Conservation (phyloP, 1,284 basidiomycete species). For the Wolfiporia cocos region DNA sequence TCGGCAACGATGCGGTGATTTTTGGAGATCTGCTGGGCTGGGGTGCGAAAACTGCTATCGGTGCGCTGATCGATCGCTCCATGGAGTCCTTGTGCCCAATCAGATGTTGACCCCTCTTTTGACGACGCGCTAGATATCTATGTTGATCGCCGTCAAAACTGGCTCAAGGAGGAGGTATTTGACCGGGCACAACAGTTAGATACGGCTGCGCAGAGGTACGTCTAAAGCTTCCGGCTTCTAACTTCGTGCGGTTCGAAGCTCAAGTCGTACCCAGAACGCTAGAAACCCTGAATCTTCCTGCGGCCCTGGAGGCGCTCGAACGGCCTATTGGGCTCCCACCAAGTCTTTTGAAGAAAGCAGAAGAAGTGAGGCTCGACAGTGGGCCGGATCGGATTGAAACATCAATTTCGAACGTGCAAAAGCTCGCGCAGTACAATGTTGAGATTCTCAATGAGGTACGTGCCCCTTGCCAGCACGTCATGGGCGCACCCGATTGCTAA, state of each 20-base stretch:
- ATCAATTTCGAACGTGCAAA: conserved; percentile 70
- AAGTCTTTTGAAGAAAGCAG: conserved; percentile 80
- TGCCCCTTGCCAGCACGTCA: not conserved
- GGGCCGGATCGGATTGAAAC: conserved; percentile 70
- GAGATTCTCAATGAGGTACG: conserved; percentile 71
- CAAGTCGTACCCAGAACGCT: conserved; percentile 66
- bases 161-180: conserved; percentile 66
- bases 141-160: conserved; percentile 73
- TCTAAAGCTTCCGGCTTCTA: conserved; percentile 9
- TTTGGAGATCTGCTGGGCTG: conserved; percentile 81
- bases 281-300: conserved; percentile 75
- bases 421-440: conserved; percentile 58
- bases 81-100: too few relatives aligned
- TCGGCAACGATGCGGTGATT: conserved; percentile 48
- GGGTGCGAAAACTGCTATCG: conserved; percentile 87
- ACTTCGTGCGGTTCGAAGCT: not conserved
- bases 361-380: conserved; percentile 77
- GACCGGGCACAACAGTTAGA: conserved; percentile 65
- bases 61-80: conserved; percentile 44
- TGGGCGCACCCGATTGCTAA: not conserved
- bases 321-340: conserved; percentile 85
- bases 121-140: conserved; percentile 70
- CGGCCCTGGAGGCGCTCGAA: conserved; percentile 84
- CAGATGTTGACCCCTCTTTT: too few relatives aligned
- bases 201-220: conserved; percentile 56